phyloP scores from a whole-genome alignment of 1,284 basidiomycete genomes.

The Trametes polyzona region DNA sequence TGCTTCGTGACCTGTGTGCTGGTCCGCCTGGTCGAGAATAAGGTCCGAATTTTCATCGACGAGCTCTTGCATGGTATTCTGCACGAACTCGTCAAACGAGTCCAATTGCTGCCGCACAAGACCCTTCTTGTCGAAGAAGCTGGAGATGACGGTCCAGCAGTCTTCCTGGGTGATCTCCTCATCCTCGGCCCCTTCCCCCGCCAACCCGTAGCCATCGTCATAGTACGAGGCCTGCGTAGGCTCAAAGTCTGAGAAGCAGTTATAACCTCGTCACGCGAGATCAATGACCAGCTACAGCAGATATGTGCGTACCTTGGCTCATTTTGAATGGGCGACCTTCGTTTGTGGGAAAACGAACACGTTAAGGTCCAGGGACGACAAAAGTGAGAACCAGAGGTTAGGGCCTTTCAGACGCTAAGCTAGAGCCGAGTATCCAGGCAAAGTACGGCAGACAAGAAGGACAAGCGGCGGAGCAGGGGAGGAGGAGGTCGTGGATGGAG shows the following conservation, averaged over 20 bases:
- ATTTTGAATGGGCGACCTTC: conserved; percentile 12
- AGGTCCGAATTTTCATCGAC: conserved; percentile 96
- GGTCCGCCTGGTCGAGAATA: conserved; percentile 94
- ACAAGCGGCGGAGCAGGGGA: not conserved
- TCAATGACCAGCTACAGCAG: not conserved
- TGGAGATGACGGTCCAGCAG: conserved; percentile 94
- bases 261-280: not conserved
- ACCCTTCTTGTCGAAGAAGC: conserved; percentile 97
- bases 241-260: conserved; percentile 27
- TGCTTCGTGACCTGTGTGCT: conserved; percentile 86
- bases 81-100: conserved; percentile 99
- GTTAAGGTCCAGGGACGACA: not conserved
- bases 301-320: conserved; percentile 27
- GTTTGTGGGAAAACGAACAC: not conserved
- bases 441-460: not conserved
- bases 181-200: conserved; percentile 67
- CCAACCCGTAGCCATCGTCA: conserved; percentile 61
- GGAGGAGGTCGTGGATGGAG: conserved; percentile 13
- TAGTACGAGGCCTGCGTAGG: conserved; percentile 57
- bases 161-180: conserved; percentile 92
- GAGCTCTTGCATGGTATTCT: conserved; percentile 99
- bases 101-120: conserved; percentile 98
- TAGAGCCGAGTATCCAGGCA: not conserved
- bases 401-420: not conserved
- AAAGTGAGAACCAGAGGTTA: not conserved